Base-by-base conservation (phyloP, 2,329 filamentous ascomycete species). In the Biscogniauxia marginata region DNA sequence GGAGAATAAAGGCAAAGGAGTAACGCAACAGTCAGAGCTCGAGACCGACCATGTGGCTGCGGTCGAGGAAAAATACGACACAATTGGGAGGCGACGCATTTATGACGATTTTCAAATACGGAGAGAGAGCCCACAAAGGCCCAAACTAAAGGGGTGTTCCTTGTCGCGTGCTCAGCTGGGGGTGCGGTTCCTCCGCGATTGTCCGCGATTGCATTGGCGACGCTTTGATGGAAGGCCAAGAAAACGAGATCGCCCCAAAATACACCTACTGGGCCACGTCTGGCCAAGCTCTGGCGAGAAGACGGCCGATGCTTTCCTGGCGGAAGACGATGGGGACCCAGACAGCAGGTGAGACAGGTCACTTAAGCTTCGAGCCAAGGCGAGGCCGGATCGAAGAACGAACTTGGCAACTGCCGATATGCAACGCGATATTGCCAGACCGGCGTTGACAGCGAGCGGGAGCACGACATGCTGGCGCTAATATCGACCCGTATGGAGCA, bases 331-430 rank as follows among this genome's bases (percentile, higher is more conserved):
- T n/a, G 47, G 22, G n/a, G 5, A 22, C 8, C 48, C 48, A 8
- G 25, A 51, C 51, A 53, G 53, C 59, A 55, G 61, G 55, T 62
- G 57, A 60, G 57, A 57, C 56, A 63, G 51, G 57, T 62, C 59
- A 50, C 59, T 63, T 53, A 56, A 62, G 56, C 57, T 63, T 52
- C 52, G 20, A 24, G 45, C 49, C 30, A 46, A 22, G 45, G 23
- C 20, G 20, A 43, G 8, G 23, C 22, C 13, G 22, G 30, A 51
- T 23, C 21, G 47, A 13, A 39, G 19, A 49, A 43, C 19, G 9
- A 44, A 53, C 43, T 47, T 47, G 44, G 50, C 44, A 53, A 39
- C 23, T 53, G 47, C 46, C 47, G 46, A 46, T 34, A 50, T 45
- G 52, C 34, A 45, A 50, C 6, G 43, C 48, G 53, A 59, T 61